Conservation (phyloP, 2,329 filamentous ascomycete genomes). For the Aspergillus caelatus region DNA sequence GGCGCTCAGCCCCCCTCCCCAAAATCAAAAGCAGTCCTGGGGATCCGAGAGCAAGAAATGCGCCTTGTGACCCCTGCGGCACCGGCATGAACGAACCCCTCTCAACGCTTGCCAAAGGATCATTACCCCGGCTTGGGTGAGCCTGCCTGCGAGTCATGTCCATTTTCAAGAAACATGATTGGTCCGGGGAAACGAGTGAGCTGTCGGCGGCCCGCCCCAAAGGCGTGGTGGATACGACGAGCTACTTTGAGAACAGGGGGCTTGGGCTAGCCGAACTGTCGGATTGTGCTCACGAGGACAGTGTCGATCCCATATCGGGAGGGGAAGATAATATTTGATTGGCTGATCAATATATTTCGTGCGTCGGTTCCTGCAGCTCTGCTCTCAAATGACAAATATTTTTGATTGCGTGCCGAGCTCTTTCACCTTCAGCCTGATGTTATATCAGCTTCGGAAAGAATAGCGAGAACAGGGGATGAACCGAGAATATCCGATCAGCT, state of each 20-base stretch:
- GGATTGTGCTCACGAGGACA: slow-evolving; percentile 1
- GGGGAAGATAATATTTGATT: slow-evolving; percentile 1
- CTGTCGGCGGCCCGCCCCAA: background rate
- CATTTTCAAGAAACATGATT: background rate
- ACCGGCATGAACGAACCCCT: background rate
- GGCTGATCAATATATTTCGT: background rate
- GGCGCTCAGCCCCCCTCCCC: background rate
- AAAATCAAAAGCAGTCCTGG: background rate
- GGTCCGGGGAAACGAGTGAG: background rate
- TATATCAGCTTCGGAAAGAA: no score
- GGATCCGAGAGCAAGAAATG: background rate
- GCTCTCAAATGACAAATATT: background rate
- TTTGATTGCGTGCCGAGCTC: no score
- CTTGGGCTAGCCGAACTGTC: background rate
- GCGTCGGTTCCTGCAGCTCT: slow-evolving; percentile 1
- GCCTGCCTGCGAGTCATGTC: background rate
- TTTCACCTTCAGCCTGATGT: no score
- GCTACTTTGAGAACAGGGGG: slow-evolving; percentile 3
- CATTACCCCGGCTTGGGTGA: background rate
- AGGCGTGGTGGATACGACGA: background rate
- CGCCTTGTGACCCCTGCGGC: background rate
- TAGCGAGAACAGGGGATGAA: no score
- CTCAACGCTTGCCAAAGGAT: slow-evolving; percentile 1
- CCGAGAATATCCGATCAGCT: no score
- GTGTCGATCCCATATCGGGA: background rate